Percentiles rank a stretch among this genome's conserved stretches.
Conservation (phyloP, 2,329 filamentous ascomycete genomes). For the Colletotrichum spaethianum region DNA sequence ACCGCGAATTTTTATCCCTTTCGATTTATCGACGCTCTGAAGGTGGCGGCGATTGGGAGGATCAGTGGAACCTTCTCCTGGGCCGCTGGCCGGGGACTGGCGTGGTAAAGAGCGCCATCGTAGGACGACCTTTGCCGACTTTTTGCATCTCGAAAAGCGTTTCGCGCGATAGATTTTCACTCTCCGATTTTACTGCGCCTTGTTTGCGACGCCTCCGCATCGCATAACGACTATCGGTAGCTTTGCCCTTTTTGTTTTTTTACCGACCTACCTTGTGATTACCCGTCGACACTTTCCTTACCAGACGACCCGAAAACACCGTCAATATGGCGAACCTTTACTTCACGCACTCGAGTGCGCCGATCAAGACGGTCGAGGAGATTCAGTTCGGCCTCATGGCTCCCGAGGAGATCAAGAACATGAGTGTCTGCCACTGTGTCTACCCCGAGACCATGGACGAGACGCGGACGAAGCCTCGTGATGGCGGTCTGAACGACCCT, state of each 20-base stretch:
- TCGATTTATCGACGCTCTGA: constrained; percentile 47
- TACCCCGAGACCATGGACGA: constrained; percentile 99
- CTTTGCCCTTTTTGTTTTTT: constrained; percentile 12
- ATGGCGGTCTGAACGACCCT: constrained; percentile 94
- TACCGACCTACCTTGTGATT: neutral
- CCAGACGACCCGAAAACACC: constrained; percentile 45
- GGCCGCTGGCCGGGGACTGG: constrained; percentile 62
- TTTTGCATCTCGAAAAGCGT: constrained; percentile 51
- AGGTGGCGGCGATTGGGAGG: constrained; percentile 63
- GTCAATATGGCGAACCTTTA: constrained; percentile 90
- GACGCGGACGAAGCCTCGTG: constrained; percentile 89
- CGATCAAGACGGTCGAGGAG: constrained; percentile 97
- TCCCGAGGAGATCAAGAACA: constrained; percentile 98
- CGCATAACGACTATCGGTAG: constrained; percentile 38
- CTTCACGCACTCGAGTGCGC: constrained; percentile 93
- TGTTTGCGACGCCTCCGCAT: constrained; percentile 45
- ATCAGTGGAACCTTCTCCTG: constrained; percentile 62
- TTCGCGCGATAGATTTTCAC: constrained; percentile 45
- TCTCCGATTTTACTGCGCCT: constrained; percentile 43
- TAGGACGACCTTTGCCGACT: constrained; percentile 49
- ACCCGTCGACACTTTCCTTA: constrained; percentile 29
- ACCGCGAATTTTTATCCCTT: constrained; percentile 52
- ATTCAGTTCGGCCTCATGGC: constrained; percentile 99
- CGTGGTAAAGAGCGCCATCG: constrained; percentile 60
- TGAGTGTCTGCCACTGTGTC: constrained; percentile 96